These are phyloP conservation scores for Arthrobotrys conoides DNA, from an alignment of 2,329 filamentous ascomycete species.

Conservation along the genomic window DNA sequence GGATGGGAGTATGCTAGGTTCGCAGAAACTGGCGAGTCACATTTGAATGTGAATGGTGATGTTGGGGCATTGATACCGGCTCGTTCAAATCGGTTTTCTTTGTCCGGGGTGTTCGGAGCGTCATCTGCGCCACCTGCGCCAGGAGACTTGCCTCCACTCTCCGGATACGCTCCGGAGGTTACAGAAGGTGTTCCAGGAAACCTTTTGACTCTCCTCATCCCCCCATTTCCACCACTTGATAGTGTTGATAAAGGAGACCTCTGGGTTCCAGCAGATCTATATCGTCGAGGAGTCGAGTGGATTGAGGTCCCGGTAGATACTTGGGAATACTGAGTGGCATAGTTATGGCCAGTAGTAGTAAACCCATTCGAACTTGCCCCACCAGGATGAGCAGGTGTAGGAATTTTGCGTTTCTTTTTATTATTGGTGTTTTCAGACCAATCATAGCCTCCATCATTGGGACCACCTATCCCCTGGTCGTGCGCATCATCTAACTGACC, in stretches of 20 bases:
- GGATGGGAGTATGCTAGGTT: slow-evolving; percentile 62
- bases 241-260: slow-evolving; percentile 63
- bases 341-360: slow-evolving; percentile 49
- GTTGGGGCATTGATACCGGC: slow-evolving; percentile 53
- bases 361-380: slow-evolving; percentile 63
- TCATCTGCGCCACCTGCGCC: slow-evolving; percentile 42
- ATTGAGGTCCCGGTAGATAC: slow-evolving; percentile 60
- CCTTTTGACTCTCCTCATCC: slow-evolving; percentile 50
- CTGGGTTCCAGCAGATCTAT: slow-evolving; percentile 62
- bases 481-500: slow-evolving; percentile 61
- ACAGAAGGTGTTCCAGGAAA: slow-evolving; percentile 45
- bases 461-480: slow-evolving; percentile 49
- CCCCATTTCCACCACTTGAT: slow-evolving; percentile 39
- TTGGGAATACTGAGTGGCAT: slow-evolving; percentile 51
- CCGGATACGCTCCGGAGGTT: slow-evolving; percentile 33
- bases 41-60: slow-evolving; percentile 96
- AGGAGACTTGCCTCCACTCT: slow-evolving; percentile 38
- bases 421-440: slow-evolving; percentile 99
- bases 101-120: slow-evolving; percentile 51
- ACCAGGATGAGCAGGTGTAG: slow-evolving; percentile 81
- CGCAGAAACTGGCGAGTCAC: slow-evolving; percentile 76
- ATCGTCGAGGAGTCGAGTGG: slow-evolving; percentile 63
- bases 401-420: slow-evolving; percentile 99
- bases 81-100: slow-evolving; percentile 53
- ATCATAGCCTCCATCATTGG: slow-evolving; percentile 87